Evolutionary conservation across 176 grass and related monocot genomes (phyloP), one percentile per base, ranked within the genome.

Genomic region (Triticum monococcum): DNA sequence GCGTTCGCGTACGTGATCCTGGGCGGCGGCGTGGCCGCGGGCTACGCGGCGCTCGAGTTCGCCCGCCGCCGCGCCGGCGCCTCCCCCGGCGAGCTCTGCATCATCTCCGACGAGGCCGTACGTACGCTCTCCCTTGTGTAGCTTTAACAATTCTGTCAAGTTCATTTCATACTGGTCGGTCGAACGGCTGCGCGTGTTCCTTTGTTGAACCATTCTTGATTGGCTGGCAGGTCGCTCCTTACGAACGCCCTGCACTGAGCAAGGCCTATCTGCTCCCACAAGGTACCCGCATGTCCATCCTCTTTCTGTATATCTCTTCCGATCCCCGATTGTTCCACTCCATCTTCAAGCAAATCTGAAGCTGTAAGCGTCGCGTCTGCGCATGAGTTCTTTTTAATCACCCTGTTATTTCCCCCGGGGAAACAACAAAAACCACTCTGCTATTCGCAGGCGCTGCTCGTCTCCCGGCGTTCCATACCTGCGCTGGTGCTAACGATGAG

Each of bases 41-140:
- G 96, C 40, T 98, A 94, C 78, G 93, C 93, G 8, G 91, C 92
- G 59, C 92, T 96, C 46, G 93, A 98, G 90, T 91, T 98, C 92
- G 87, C 75, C 65, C 93, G 88, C 82, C 74, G 30, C 17, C 90
- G 63, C 28, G 70, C 72, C 9, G 88, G 80, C 33, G 68, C 84
- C 25, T 70, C 79, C 75, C 25, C 84, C 9, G 91, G 93, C 86
- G 84, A 95, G 41, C 84, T 98, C 74, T 98, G 96, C 86, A 96
- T 98, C 86, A 96, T 98, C 90, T 98, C 96, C 65, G 92, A 94
- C 37, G 96, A 98, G 91, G 33, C 80, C 31, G 93, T 96, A 70
- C 62, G 41, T 12, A 11, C 3, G 0, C 6, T 9, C 30, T 17
- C 4, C 65, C 41, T 30, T 75, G 8, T 10, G 45, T 2, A n/a